phyloP scores from a whole-genome alignment of 176 grass and related monocot genomes.

The Musa acuminata region DNA sequence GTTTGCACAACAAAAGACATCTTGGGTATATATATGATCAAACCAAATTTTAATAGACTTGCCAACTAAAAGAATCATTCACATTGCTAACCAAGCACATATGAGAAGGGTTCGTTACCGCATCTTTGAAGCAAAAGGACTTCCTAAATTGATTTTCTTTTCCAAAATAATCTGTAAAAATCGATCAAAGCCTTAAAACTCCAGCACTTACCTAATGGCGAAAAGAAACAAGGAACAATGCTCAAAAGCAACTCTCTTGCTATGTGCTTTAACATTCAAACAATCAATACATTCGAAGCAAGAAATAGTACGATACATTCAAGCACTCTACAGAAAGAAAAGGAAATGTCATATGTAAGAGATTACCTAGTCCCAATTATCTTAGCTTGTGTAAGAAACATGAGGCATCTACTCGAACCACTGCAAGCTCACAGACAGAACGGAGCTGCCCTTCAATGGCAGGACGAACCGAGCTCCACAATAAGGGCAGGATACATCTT shows the following conservation, averaged over 20 bases:
- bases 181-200: too few relatives aligned
- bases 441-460: slow-evolving; percentile 61
- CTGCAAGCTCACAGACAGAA: slow-evolving; percentile 69
- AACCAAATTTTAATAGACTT: too few relatives aligned
- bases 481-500: slow-evolving; percentile 75
- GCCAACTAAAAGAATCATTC: too few relatives aligned
- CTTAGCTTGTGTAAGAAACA: slow-evolving; percentile 72
- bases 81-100: too few relatives aligned
- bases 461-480: slow-evolving; percentile 62
- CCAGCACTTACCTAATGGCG: too few relatives aligned
- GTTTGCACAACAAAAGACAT: too few relatives aligned
- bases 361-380: slow-evolving; percentile 33
- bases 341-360: slow-evolving; percentile 20
- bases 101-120: too few relatives aligned
- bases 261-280: background rate
- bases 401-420: slow-evolving; percentile 62
- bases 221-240: background rate
- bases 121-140: too few relatives aligned
- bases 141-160: too few relatives aligned
- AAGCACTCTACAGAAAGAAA: slow-evolving; percentile 9
- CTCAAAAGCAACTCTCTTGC: background rate
- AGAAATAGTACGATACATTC: slow-evolving; percentile 29
- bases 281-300: background rate
- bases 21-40: too few relatives aligned
- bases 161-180: too few relatives aligned